Conservation (phyloP, 805 yeast species). For the Wickerhamiella galacta region DNA sequence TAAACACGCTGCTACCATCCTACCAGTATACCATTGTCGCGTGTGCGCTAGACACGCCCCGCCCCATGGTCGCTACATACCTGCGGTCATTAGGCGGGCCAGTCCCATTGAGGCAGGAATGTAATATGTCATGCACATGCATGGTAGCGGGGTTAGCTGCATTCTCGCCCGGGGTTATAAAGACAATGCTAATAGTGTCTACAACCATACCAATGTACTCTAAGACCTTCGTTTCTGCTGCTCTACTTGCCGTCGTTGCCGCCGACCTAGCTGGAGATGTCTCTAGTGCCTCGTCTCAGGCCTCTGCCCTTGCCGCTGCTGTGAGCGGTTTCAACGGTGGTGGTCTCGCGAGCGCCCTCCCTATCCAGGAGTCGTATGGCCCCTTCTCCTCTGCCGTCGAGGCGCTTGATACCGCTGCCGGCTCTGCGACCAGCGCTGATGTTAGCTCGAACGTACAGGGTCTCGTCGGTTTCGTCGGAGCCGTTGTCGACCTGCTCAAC, state of each 20-base stretch:
- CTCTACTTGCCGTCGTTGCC: constrained; percentile 9
- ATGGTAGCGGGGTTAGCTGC: too few relatives aligned
- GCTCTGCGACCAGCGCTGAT: constrained; percentile 6
- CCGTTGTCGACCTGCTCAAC: constrained; percentile 9
- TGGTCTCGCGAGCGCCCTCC: constrained; percentile 16
- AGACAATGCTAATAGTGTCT: too few relatives aligned
- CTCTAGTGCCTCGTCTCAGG: constrained; percentile 7
- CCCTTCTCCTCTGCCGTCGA: constrained; percentile 9
- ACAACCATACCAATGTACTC: too few relatives aligned
- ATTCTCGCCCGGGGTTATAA: too few relatives aligned
- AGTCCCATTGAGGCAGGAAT: too few relatives aligned
- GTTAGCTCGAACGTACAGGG: constrained; percentile 5
- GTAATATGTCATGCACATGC: too few relatives aligned
- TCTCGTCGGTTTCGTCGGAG: constrained; percentile 4
- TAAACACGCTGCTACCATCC: too few relatives aligned
- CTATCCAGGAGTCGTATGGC: constrained; percentile 11
- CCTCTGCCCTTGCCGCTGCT: constrained; percentile 5
- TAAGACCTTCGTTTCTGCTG: constrained; percentile 11
- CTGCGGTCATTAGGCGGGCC: too few relatives aligned
- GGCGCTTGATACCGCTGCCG: constrained; percentile 6
- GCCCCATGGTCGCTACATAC: too few relatives aligned
- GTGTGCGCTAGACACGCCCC: too few relatives aligned
- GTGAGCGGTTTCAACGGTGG: constrained; percentile 8
- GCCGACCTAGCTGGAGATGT: constrained; percentile 6
- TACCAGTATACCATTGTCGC: too few relatives aligned